Base-by-base conservation (phyloP, 2,329 filamentous ascomycete genomes). In the Talaromyces sp. region DNA sequence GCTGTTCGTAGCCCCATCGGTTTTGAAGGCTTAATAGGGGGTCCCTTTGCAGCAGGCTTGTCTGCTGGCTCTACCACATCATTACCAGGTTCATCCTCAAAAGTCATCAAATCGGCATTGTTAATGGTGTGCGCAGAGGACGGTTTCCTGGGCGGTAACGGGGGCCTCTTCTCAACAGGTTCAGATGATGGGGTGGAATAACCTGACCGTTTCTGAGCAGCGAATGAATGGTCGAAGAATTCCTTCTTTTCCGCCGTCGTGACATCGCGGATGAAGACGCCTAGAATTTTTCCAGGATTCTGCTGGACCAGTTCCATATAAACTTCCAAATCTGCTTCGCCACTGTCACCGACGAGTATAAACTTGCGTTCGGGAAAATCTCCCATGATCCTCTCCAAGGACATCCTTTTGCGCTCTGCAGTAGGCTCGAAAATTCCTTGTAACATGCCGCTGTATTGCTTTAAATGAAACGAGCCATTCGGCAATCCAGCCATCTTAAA, bases 401-500 rank as follows among this genome's bases (percentile, higher is more conserved):
- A 93, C 0, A 90, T 88, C 76, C 93, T 94, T 81, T 99, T 99
- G 65, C 94, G 85, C 78, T 99, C 96, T 0, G 94, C 93, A 0
- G 97, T 95, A 10, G 95, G 95, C 77, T 99, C 95, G 71, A 99
- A 98, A 47, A 99, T 97, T 0, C 96, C 95, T 78, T 98, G 94
- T 14, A 99, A 83, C 92, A 98, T 97, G 57, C 96, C 95, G 67
- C 88, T 92, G 77, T 99, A 99, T 69, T 96, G 92, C 77, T 99
- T 99, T 69, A 99, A 78, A 74, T 99, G 96, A 69, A 98, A 91
- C 0, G 94, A 97, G 0, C 95, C 96, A 0, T 86, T 86, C 0
- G 95, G 95, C 1, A 99, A 81, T 1, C 90, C 90, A 7, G 91
- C 90, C 47, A 90, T 79, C 69, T 89, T 87, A 76, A 98, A 96